Percentiles rank a stretch among this genome's conserved stretches.
These are phyloP conservation scores for Lathyrus aphaca DNA, from an alignment of 306 rosid species.

Conservation along the genomic window DNA sequence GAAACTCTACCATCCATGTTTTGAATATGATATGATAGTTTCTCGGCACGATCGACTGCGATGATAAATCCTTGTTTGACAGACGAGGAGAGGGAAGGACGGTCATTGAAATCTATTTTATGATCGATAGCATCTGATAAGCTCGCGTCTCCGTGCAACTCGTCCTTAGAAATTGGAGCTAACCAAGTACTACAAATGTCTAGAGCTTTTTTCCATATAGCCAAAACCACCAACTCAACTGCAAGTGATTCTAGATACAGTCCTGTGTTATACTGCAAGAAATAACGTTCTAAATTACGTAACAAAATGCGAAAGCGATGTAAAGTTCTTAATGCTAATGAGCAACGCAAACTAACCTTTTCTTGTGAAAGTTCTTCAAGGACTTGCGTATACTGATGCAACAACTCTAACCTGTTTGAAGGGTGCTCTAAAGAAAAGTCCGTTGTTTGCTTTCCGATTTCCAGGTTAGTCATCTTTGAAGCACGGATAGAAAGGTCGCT, in stretches of 20 bases:
- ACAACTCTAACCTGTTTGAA: conserved; percentile 62
- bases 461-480: conserved; percentile 46
- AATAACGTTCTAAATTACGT: conserved; percentile 37
- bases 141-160: conserved; percentile 39
- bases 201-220: conserved; percentile 78
- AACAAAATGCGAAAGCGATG: background rate
- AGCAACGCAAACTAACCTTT: conserved; percentile 53
- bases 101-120: conserved; percentile 57
- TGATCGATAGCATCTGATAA: conserved; percentile 44
- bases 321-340: conserved; percentile 3
- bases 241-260: conserved; percentile 75
- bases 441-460: conserved; percentile 40
- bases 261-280: conserved; percentile 62
- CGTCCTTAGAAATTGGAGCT: conserved; percentile 43
- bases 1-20: conserved; percentile 67
- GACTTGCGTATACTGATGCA: conserved; percentile 66
- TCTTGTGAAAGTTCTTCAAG: conserved; percentile 72
- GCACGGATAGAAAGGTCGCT: conserved; percentile 46
- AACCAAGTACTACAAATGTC: conserved; percentile 65
- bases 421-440: conserved; percentile 61
- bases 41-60: conserved; percentile 76
- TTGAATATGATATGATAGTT: conserved; percentile 56
- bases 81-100: conserved; percentile 70
- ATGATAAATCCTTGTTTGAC: conserved; percentile 63
- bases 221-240: conserved; percentile 82